phyloP scores from a whole-genome alignment of 2,329 filamentous ascomycete species.

The Bipolaris oryzae region DNA sequence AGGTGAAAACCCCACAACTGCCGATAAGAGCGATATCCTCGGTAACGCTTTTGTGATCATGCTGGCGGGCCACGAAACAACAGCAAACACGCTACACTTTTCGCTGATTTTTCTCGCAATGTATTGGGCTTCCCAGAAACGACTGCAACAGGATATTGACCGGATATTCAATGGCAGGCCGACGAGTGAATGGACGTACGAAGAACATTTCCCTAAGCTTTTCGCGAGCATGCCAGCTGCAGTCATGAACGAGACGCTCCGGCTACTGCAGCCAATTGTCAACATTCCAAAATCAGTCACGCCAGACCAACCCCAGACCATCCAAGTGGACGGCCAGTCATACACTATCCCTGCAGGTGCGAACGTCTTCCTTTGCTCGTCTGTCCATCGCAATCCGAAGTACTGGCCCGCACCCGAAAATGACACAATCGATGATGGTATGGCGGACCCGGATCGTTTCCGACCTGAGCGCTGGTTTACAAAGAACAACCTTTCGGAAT shows the following conservation, averaged over 20 bases:
- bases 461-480: slow-evolving; percentile 74
- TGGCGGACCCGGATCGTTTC: slow-evolving; percentile 68
- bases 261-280: slow-evolving; percentile 72
- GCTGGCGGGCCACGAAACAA: slow-evolving; percentile 81
- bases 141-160: slow-evolving; percentile 73
- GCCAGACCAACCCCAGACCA: slow-evolving; percentile 56
- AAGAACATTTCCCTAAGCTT: slow-evolving; percentile 67
- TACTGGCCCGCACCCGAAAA: slow-evolving; percentile 67
- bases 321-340: slow-evolving; percentile 64
- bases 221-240: slow-evolving; percentile 74
- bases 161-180: slow-evolving; percentile 65
- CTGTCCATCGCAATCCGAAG: slow-evolving; percentile 70
- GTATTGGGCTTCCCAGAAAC: slow-evolving; percentile 66
- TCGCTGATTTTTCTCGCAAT: slow-evolving; percentile 71
- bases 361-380: slow-evolving; percentile 61
- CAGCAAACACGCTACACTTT: slow-evolving; percentile 76
- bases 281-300: slow-evolving; percentile 71
- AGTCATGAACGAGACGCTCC: slow-evolving; percentile 77
- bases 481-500: slow-evolving; percentile 32
- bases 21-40: slow-evolving; percentile 63
- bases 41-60: slow-evolving; percentile 70
- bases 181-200: slow-evolving; percentile 72
- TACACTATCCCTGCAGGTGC: slow-evolving; percentile 64
- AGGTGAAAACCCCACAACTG: slow-evolving; percentile 38
- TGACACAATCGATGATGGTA: slow-evolving; percentile 31